Base-by-base conservation (phyloP, 768 basidiomycete genomes). In the Pulveroboletus sp. region DNA sequence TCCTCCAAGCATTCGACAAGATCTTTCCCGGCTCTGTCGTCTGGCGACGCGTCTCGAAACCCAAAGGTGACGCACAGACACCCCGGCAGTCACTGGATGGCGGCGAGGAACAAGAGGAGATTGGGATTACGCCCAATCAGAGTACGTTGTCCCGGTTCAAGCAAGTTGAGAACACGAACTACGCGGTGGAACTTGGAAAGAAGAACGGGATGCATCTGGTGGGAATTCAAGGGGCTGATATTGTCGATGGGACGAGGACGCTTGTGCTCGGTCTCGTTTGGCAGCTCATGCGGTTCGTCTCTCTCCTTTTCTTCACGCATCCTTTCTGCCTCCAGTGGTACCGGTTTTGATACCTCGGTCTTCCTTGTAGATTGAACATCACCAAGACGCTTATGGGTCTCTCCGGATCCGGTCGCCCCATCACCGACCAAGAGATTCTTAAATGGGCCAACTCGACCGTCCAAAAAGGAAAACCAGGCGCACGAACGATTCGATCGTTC, bases 91-190 rank as follows among this genome's bases (percentile, higher is more conserved):
- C 64, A 2, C 42, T 68, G 47, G 67, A 42, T 63, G 70, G 36
- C 58, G 89, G 36, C 58, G 89, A 83, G 33, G 88, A 87, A 51
- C 87, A 78, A 36, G 88, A 83, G 50, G 88, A 88, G 63, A 85
- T 87, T 36, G 88, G 88, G 18, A 85, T 91, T 36, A 87, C 84
- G 9, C 86, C 87, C 4, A 89, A 85, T 65, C 89, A 85, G 75
- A 83, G 84, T 59, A 83, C 82, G 37, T 76, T 99, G 17, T 94
- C 94, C 36, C 78, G 92, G 46, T 99, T 98, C 79, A 99, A 99
- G 76, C 85, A 86, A 30, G 93, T 99, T 26, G 96, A 99, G 73
- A 98, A 99, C 71, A 96, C 92, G 39, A 99, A 98, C 69, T 98
- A 99, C 61, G 85, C 74, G 8, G 86, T 98, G 38, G 96, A 98